Percentiles rank a stretch among this genome's conserved stretches.
These are phyloP conservation scores for Globisporangium megalacanthum DNA, from an alignment of 352 stramenopile genomes.

Conservation along the genomic window DNA sequence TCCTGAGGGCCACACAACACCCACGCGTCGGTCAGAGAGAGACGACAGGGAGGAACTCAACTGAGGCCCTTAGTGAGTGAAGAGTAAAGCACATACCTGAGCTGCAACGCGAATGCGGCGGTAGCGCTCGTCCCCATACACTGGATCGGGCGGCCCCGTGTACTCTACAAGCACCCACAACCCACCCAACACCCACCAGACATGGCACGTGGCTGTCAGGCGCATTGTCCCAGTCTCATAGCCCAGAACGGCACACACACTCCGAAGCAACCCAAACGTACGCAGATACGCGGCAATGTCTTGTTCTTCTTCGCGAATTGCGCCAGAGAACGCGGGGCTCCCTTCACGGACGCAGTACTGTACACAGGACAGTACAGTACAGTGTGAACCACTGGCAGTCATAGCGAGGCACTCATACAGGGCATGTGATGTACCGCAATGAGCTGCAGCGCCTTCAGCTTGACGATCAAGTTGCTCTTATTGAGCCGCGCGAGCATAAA, in stretches of 20 bases:
- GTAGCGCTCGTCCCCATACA: conserved; percentile 81
- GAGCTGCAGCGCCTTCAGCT: conserved; percentile 83
- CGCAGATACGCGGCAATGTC: conserved; percentile 66
- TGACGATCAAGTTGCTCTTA: conserved; percentile 84
- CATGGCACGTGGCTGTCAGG: neutral
- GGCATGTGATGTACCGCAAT: conserved; percentile 67
- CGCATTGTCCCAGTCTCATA: neutral
- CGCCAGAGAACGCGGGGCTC: conserved; percentile 46
- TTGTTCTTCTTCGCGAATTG: conserved; percentile 63
- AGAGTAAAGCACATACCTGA: conserved; percentile 28
- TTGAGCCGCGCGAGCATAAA: conserved; percentile 66
- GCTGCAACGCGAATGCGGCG: conserved; percentile 75
- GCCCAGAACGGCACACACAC: no score
- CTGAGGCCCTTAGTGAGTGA: neutral
- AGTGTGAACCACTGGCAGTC: neutral
- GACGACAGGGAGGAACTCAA: no score
- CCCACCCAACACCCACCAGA: neutral
- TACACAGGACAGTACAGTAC: conserved; percentile 4
- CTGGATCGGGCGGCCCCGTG: conserved; percentile 63
- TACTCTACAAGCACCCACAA: conserved; percentile 41
- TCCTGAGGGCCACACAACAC: conserved; percentile 24
- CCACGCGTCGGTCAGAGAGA: neutral
- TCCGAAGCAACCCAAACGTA: conserved; percentile 21
- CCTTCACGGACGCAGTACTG: conserved; percentile 80
- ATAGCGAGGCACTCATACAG: no score